These are phyloP conservation scores for Aspergillus sclerotioniger DNA, from an alignment of 495 filamentous ascomycete genomes.

Conservation along the genomic window DNA sequence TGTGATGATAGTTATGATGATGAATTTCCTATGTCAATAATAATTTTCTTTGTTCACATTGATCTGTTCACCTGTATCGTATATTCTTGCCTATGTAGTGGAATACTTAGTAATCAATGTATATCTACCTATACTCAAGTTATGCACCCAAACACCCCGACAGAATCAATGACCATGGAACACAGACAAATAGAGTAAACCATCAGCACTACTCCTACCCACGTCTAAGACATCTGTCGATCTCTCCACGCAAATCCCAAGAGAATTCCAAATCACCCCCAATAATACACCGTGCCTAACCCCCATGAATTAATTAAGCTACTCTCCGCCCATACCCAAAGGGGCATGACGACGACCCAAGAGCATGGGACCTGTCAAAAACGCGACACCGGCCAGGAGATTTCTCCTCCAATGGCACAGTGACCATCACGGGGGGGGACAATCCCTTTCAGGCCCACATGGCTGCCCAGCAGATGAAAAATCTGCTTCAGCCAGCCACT, in stretches of 20 bases:
- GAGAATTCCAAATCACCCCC: background rate
- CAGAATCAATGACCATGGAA: too few species aligned
- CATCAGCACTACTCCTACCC: too few species aligned
- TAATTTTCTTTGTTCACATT: background rate
- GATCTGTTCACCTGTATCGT: background rate
- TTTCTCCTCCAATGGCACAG: background rate
- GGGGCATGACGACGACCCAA: background rate
- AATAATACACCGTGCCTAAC: too few species aligned
- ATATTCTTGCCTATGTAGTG: too few species aligned
- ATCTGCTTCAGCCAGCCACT: background rate
- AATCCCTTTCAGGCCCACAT: background rate
- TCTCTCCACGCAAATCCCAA: too few species aligned
- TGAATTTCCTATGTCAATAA: constrained; percentile 2
- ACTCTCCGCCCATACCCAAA: too few species aligned
- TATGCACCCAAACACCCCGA: too few species aligned
- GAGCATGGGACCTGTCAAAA: background rate
- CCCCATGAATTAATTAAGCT: too few species aligned
- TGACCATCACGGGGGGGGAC: background rate
- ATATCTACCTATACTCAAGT: too few species aligned
- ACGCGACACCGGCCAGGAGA: background rate
- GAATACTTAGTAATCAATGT: too few species aligned
- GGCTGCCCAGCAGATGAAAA: background rate
- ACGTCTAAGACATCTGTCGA: too few species aligned
- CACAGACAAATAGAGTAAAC: too few species aligned
- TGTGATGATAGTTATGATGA: background rate